Percentiles rank a stretch among this genome's conserved stretches.
These are phyloP conservation scores for Apium graveolens DNA, from an alignment of 129 eudicot genomes.

Conservation along the genomic window DNA sequence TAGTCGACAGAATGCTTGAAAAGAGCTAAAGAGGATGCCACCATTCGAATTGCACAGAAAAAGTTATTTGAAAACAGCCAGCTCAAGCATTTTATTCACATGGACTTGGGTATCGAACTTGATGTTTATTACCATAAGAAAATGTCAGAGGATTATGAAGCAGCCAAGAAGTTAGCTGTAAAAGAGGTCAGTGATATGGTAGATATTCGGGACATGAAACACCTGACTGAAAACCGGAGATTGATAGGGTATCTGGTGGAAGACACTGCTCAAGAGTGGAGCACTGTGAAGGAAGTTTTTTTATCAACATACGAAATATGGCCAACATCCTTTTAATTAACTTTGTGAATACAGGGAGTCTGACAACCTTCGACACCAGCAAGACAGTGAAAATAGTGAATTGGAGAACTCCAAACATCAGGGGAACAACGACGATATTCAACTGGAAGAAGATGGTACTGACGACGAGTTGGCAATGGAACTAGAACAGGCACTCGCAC, in stretches of 20 bases:
- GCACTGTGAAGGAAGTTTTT: constrained; percentile 35
- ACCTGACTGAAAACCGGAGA: constrained; percentile 44
- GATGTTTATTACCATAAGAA: constrained; percentile 53
- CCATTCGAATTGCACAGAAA: constrained; percentile 47
- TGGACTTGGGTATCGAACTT: constrained; percentile 72
- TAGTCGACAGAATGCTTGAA: constrained; percentile 58
- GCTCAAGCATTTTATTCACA: constrained; percentile 56
- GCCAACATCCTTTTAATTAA: constrained; percentile 10
- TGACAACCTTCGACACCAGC: neutral
- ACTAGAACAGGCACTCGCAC: neutral
- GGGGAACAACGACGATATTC: constrained; percentile 5
- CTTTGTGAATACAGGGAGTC: constrained; percentile 12
- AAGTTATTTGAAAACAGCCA: constrained; percentile 55
- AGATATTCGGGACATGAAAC: constrained; percentile 49
- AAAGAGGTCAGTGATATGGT: constrained; percentile 53
- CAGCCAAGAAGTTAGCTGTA: constrained; percentile 53
- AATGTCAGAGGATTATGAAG: constrained; percentile 52
- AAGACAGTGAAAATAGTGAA: neutral
- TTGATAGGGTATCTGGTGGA: constrained; percentile 57
- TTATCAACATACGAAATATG: constrained; percentile 40
- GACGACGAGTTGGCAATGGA: constrained; percentile 1
- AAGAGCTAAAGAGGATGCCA: constrained; percentile 49
- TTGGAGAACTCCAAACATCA: neutral
- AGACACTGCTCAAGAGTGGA: constrained; percentile 50
- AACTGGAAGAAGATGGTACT: constrained; percentile 13